These are phyloP conservation scores for Hypocreales sp. DNA, from an alignment of 2,329 filamentous ascomycete species.

Conservation along the genomic window DNA sequence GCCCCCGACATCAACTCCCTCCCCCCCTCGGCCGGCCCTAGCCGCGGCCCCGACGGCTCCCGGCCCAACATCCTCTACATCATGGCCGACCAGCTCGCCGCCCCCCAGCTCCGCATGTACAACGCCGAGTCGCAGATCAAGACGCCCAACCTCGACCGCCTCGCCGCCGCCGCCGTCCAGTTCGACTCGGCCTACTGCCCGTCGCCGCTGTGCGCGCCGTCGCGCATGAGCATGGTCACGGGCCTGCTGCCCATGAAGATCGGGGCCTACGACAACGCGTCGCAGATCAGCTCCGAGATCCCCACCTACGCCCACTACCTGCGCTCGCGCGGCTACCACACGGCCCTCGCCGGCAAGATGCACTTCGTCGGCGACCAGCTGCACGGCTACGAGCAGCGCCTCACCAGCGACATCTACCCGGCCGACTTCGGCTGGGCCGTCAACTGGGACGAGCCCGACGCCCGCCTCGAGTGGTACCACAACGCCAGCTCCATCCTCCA, in stretches of 20 bases:
- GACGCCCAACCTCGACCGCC: slow-evolving; percentile 74
- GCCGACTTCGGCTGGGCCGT: slow-evolving; percentile 91
- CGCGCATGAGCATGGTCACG: slow-evolving; percentile 87
- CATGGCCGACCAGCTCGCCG: slow-evolving; percentile 92
- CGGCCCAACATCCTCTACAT: slow-evolving; percentile 50
- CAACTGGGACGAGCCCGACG: slow-evolving; percentile 85
- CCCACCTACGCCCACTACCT: slow-evolving; percentile 91
- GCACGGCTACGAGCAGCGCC: slow-evolving; percentile 80
- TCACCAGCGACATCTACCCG: slow-evolving; percentile 93
- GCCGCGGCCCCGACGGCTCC: slow-evolving; percentile 12
- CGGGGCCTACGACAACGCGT: slow-evolving; percentile 81
- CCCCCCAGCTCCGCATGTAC: slow-evolving; percentile 83
- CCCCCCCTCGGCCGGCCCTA: slow-evolving; percentile 32
- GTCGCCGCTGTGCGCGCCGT: slow-evolving; percentile 81
- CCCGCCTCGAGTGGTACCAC: slow-evolving; percentile 86
- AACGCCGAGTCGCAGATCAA: slow-evolving; percentile 79
- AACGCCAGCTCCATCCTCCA: slow-evolving; percentile 89
- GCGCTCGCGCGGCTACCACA: slow-evolving; percentile 73
- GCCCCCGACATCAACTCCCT: slow-evolving; percentile 63
- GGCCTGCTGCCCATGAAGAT: slow-evolving; percentile 86
- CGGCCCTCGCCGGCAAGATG: slow-evolving; percentile 88
- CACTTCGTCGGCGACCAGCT: slow-evolving; percentile 92
- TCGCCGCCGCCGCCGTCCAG: slow-evolving; percentile 70
- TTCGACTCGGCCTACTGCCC: slow-evolving; percentile 94
- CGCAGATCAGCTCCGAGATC: slow-evolving; percentile 66